Conservation (phyloP, 345 rosid species). For the Eucalyptus guilfoylei region DNA sequence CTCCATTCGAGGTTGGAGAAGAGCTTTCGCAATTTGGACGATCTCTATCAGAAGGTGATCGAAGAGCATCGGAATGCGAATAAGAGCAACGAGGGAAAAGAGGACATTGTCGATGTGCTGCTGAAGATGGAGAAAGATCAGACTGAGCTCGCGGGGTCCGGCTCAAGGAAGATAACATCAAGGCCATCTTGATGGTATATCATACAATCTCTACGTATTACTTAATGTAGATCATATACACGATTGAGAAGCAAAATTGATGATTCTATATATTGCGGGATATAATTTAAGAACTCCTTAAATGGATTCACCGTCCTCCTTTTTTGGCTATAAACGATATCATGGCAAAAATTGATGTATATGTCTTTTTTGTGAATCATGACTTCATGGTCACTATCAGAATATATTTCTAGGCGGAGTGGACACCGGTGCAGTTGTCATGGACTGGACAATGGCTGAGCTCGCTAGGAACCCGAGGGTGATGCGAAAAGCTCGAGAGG, state of each 20-base stretch:
- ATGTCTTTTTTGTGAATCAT: background rate
- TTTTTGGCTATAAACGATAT: background rate
- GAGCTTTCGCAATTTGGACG: background rate
- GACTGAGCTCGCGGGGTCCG: background rate
- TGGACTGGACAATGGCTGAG: slow-evolving; percentile 40
- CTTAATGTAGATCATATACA: background rate
- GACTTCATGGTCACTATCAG: background rate
- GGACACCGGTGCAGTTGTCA: slow-evolving; percentile 1
- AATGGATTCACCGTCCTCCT: background rate
- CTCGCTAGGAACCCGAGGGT: slow-evolving; percentile 18
- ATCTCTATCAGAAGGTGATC: background rate
- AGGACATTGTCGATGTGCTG: slow-evolving; percentile 12
- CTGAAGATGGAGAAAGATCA: background rate
- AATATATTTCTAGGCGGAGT: slow-evolving; percentile 22
- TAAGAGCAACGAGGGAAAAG: background rate
- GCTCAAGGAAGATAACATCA: background rate
- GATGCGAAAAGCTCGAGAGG: slow-evolving; percentile 16
- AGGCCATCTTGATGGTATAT: background rate
- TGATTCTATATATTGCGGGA: background rate
- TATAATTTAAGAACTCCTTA: background rate
- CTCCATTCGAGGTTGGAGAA: background rate
- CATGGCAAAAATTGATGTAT: background rate
- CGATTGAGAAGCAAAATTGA: background rate
- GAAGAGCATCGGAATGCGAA: background rate
- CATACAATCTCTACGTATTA: background rate